Evolutionary conservation across 2,329 filamentous ascomycete species (phyloP).

Genomic region (Pestalotiopsis sp.): DNA sequence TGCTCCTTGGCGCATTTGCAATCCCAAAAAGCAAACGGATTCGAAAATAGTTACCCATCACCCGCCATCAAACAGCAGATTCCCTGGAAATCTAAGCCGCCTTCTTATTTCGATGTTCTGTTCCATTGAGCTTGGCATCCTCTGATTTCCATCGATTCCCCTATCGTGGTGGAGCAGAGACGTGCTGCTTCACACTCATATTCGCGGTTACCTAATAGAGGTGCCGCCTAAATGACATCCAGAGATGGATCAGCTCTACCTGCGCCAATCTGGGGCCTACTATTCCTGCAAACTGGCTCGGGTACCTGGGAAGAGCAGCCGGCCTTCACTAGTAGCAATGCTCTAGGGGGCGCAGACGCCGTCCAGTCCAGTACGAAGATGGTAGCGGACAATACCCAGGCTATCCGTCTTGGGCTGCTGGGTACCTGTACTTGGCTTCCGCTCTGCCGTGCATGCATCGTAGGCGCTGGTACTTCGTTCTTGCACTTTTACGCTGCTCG

Average conservation of each 20-base stretch:
- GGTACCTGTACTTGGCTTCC: background rate
- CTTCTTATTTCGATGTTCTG: conserved; percentile 2
- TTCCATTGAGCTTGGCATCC: conserved; percentile 3
- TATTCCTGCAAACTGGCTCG: conserved; percentile 1
- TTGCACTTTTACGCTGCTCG: too few relatives aligned
- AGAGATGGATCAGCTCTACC: conserved; percentile 6
- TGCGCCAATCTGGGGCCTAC: conserved; percentile 4
- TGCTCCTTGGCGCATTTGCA: background rate
- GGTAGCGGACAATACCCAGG: background rate
- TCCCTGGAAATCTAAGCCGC: background rate
- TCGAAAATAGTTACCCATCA: background rate
- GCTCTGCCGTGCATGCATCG: background rate
- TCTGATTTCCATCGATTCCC: conserved; percentile 2
- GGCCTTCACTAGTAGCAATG: conserved; percentile 3
- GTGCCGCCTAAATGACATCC: background rate
- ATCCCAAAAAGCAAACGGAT: background rate
- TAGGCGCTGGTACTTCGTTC: background rate
- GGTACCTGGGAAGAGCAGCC: conserved; percentile 7
- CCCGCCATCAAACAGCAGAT: background rate
- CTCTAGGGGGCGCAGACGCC: conserved; percentile 6
- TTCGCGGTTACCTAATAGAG: background rate
- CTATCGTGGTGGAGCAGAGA: conserved; percentile 2
- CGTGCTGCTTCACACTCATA: background rate
- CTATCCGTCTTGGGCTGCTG: background rate
- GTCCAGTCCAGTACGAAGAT: background rate